Evolutionary conservation across 2,329 filamentous ascomycete genomes (phyloP).

Genomic region (Trematosphaeria pertusa): DNA sequence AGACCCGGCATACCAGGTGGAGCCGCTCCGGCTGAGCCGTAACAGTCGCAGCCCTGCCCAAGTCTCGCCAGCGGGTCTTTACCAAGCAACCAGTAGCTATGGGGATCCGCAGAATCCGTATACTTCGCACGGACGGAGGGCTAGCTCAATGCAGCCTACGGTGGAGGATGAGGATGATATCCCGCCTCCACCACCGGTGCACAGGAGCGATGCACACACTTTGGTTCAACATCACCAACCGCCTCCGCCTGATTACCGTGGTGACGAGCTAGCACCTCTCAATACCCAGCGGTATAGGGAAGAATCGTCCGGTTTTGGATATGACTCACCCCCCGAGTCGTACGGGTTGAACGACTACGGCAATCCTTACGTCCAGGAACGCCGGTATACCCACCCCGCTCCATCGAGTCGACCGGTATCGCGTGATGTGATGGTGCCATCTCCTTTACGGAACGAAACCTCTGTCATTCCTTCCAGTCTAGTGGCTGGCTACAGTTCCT

Average conservation of each 20-base stretch:
- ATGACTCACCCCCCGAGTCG: constrained; percentile 34
- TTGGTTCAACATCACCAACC: constrained; percentile 35
- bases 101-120: constrained; percentile 30
- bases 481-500: constrained; percentile 36
- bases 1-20: constrained; percentile 43
- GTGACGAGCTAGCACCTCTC: constrained; percentile 43
- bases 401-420: constrained; percentile 40
- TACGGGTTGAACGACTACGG: constrained; percentile 33
- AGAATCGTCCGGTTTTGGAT: constrained; percentile 27
- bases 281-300: constrained; percentile 38
- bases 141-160: constrained; percentile 64
- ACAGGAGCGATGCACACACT: constrained; percentile 44
- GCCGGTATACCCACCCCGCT: constrained; percentile 41
- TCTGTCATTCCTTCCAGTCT: constrained; percentile 38
- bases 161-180: constrained; percentile 70
- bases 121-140: constrained; percentile 56
- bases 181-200: constrained; percentile 48
- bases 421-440: constrained; percentile 42
- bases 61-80: constrained; percentile 37
- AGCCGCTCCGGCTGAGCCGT: constrained; percentile 40
- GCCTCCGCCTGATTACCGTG: constrained; percentile 27
- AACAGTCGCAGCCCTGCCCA: constrained; percentile 31
- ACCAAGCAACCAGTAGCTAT: constrained; percentile 42
- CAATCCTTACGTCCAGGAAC: constrained; percentile 33
- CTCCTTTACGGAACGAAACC: constrained; percentile 39